Conservation (phyloP, 495 filamentous ascomycete genomes). For the Aspergillus bridgeri region DNA sequence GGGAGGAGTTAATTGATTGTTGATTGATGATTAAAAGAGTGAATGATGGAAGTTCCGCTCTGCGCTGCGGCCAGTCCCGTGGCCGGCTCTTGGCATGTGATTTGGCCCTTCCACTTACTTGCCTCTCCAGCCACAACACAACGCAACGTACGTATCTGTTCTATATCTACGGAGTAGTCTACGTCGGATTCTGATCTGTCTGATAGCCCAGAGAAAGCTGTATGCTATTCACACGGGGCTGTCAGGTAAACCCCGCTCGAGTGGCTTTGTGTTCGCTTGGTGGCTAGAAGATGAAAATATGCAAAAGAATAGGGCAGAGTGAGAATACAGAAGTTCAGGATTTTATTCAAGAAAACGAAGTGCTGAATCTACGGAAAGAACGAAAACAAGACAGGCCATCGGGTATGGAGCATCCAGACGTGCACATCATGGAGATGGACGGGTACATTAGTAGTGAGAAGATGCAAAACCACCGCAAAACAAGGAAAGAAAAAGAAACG, state of each 20-base stretch:
- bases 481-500: constrained; percentile 4
- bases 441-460: not conserved
- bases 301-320: not conserved
- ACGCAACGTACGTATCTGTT: no score
- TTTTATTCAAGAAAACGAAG: no score
- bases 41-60: not conserved
- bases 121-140: not conserved
- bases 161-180: not conserved
- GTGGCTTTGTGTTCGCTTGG: not conserved
- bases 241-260: not conserved
- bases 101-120: not conserved
- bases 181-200: not conserved
- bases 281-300: not conserved
- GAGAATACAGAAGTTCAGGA: not conserved
- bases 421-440: no score
- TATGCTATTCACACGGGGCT: not conserved
- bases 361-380: no score
- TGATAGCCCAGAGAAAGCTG: no score
- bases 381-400: no score
- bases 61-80: not conserved
- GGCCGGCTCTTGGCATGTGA: not conserved
- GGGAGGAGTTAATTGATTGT: not conserved
- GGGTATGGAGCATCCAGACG: no score
- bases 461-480: not conserved
- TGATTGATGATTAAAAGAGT: no score